phyloP scores from a whole-genome alignment of 2,329 filamentous ascomycete genomes.

The Xylaria multiplex region DNA sequence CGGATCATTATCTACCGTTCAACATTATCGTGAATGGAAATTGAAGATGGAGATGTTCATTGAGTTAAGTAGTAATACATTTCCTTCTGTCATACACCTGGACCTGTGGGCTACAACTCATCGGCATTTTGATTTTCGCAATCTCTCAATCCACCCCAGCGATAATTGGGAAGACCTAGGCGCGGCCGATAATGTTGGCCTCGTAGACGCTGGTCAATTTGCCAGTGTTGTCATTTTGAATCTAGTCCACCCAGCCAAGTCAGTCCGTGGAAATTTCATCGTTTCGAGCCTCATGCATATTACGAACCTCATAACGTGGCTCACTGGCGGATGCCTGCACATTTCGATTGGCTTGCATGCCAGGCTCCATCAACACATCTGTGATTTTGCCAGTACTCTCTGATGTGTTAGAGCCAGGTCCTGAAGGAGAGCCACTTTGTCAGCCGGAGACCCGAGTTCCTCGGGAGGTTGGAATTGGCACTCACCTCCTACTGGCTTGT shows the following conservation, averaged over 20 bases:
- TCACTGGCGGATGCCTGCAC: constrained; percentile 42
- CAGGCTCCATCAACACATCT: constrained; percentile 43
- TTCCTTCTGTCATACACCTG: neutral
- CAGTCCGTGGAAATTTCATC: no score
- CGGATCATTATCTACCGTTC: no score
- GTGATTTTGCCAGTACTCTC: constrained; percentile 45
- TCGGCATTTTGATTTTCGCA: neutral
- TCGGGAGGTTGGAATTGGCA: neutral
- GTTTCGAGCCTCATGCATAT: neutral
- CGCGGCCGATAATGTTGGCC: constrained; percentile 43
- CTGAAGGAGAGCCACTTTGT: constrained; percentile 14
- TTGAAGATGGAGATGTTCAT: no score
- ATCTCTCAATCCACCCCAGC: neutral
- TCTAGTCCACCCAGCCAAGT: constrained; percentile 30
- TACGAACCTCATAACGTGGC: constrained; percentile 43
- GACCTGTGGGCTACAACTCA: neutral
- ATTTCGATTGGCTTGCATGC: constrained; percentile 42
- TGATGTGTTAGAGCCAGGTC: constrained; percentile 42
- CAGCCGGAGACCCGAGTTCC: neutral
- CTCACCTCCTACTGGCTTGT: constrained; percentile 46
- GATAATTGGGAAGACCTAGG: constrained; percentile 19
- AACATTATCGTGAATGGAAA: no score
- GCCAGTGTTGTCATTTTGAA: constrained; percentile 46
- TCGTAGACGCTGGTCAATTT: constrained; percentile 44
- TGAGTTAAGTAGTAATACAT: no score